Base-by-base conservation (phyloP, 306 rosid genomes). In the Trifolium subterraneum region DNA sequence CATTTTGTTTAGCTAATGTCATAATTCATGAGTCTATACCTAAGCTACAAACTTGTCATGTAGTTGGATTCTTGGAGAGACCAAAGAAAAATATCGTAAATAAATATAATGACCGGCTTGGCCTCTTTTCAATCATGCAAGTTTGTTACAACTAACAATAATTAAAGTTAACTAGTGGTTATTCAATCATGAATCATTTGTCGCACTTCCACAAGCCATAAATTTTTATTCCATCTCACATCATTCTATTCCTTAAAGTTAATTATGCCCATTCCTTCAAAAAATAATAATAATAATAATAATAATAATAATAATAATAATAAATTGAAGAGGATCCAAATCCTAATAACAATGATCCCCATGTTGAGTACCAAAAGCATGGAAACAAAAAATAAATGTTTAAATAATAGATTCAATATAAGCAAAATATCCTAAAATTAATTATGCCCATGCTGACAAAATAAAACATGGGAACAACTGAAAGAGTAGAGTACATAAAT, bases 91-190 rank as follows among this genome's bases (percentile, higher is more conserved):
- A 47, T 71, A 50, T 74, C 68, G n/a, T 61, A 50, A 59, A 56
- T 14, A 12, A 52, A 22, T 23, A 39, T 51, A 41, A 25, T 64
- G 74, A 74, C 70, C 78, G 81, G 65, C 71, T 75, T 33, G 60
- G 55, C 64, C 41, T 41, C 42, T 76, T 66, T 31, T 36, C 62
- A 74, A 80, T 80, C 62, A 80, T 80, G 52, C 71, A 71, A 15
- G 70, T 82, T 82, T 82, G 86, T 82, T 78, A 68, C 79, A 78
- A 78, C 82, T 41, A 78, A 82, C 69, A 9, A 56, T 50, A 41
- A 72, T 67, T 39, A 60, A 66, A 60, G 61, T 73, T 48, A 19
- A 10, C 31, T 50, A 6, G 61, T 54, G 69, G 6, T 29, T 29
- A 29, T 29, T 29, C 33, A 29, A 29, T 29, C 33, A 29, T 29